Evolutionary conservation across 306 rosid genomes (phyloP), one percentile per base, ranked within the genome.

Genomic region (Gillenia trifoliata): DNA sequence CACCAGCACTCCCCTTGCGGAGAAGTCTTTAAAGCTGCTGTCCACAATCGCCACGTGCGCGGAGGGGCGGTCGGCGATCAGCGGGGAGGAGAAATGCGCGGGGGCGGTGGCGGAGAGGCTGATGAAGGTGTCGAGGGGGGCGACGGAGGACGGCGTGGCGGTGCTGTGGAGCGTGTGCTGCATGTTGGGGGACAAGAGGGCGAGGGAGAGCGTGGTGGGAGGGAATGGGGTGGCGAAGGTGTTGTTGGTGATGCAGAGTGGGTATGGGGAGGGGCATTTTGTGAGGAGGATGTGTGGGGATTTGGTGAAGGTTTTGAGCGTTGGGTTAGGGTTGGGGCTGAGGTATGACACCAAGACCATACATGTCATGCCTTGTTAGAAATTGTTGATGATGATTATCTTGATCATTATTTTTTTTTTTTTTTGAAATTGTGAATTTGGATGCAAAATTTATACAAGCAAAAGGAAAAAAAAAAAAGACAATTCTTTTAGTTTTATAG

Each of bases 161-260:
- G 83, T 88, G 76, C 68, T 88, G 64, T 85, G 89, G 89, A 78
- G 85, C 9, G 41, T 83, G 67, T 88, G 88, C 68, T 85, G 89
- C 66, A 30, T 83, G 71, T 28, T 73, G 72, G 80, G 80, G 15
- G 84, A 85, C 29, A 81, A 52, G 67, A 88, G 68, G 30, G 87
- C 78, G 54, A 76, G 68, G 70, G 91, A 83, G 36, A 65, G 70
- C 70, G 86, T 85, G 73, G 77, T 71, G 80, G 76, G 73, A 78
- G 72, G 76, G 38, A 79, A 88, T 70, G 91, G 88, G 22, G 78
- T 83, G 63, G 81, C 80, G 0, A 85, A 77, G 83, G 71, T 85
- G 17, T 61, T 88, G 71, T 28, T 88, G 68, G 87, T 83, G 59
- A 79, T 88, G 87, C 89, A 88, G 54, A 88, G 89, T 11, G 88